Base-by-base conservation (phyloP, 1,139 yeast species). In the Protomyces arabidopsidicola region DNA sequence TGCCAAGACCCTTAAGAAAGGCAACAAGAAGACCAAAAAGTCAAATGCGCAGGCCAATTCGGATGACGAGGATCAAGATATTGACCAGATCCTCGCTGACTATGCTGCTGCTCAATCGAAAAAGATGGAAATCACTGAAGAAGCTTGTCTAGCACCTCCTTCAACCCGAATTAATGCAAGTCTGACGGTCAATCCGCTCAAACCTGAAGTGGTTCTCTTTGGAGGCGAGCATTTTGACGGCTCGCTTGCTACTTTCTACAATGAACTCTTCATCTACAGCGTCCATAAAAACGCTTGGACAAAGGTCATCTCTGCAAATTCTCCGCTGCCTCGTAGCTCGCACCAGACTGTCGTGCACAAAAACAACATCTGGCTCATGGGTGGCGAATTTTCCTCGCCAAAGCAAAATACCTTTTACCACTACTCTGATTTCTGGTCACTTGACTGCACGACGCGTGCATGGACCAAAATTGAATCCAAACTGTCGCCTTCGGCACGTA, bases 361-460 rank as follows among this genome's bases (percentile, higher is more conserved):
- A 1, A 98, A 98, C 8, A 77, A 90, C 0, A 81, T 89, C 31
- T 76, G 93, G 67, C 76, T 93, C 79, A 93, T 90, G 77, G 98
- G 98, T 61, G 98, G 98, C 69, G 98, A 93, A 75, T 93, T 93
- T 71, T 89, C 97, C 1, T 88, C 96, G 6, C 98, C 98, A 1
- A 93, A 91, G 72, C 98, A 93, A 75, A 85, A 90, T 59, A 90
- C 97, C 0, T 93, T 93, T 74, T 95, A 93, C 74, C 98, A 93
- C 75, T 93, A 90, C 74, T 95, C 97, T 20, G 98, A 93, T 72
- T 87, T 97, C 2, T 93, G 98, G 98, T 80, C 91, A 62, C 77
- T 93, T 67, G 98, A 93, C 71, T 83, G 91, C 0, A 84, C 82
- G 38, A 79, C 87, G 16, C 90, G 88, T 71, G 97, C 90, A 75